Conservation (phyloP, 495 filamentous ascomycete genomes). For the Talaromyces trachyspermus region DNA sequence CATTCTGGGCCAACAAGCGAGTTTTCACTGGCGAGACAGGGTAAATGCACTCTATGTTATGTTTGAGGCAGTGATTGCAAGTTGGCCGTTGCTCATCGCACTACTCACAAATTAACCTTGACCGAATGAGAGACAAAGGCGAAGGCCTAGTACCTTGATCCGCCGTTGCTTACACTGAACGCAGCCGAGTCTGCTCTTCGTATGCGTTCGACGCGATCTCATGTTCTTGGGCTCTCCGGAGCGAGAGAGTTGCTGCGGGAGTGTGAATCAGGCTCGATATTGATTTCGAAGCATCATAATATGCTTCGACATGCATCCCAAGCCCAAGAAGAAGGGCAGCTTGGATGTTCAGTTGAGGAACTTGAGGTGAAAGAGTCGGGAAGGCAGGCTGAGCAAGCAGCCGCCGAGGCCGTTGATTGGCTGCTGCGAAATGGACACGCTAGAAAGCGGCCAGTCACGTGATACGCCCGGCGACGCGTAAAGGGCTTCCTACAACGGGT, state of each 20-base stretch:
- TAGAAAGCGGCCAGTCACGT: background rate
- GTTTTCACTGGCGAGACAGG: slow-evolving; percentile 7
- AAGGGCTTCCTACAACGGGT: no score
- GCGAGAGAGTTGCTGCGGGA: no score
- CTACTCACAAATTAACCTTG: background rate
- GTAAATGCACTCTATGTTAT: slow-evolving; percentile 6
- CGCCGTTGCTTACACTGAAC: slow-evolving; percentile 51
- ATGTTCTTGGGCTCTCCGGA: background rate
- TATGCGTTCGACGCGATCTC: slow-evolving; percentile 36
- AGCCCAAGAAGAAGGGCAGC: background rate
- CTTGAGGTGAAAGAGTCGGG: background rate
- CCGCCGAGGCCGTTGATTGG: background rate
- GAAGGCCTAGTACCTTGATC: slow-evolving; percentile 35
- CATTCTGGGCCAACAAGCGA: slow-evolving; percentile 4
- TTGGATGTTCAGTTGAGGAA: no score
- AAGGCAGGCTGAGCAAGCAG: background rate
- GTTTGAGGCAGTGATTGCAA: slow-evolving; percentile 7
- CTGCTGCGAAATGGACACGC: slow-evolving; percentile 12
- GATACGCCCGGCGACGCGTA: background rate
- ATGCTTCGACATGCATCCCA: no score
- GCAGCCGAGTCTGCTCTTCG: slow-evolving; percentile 51
- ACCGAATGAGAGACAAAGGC: no score
- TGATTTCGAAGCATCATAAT: no score
- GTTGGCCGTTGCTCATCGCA: slow-evolving; percentile 5
- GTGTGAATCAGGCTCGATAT: no score